phyloP scores from a whole-genome alignment of 2,329 filamentous ascomycete species.

The Magnaporthiopsis rhizophila region DNA sequence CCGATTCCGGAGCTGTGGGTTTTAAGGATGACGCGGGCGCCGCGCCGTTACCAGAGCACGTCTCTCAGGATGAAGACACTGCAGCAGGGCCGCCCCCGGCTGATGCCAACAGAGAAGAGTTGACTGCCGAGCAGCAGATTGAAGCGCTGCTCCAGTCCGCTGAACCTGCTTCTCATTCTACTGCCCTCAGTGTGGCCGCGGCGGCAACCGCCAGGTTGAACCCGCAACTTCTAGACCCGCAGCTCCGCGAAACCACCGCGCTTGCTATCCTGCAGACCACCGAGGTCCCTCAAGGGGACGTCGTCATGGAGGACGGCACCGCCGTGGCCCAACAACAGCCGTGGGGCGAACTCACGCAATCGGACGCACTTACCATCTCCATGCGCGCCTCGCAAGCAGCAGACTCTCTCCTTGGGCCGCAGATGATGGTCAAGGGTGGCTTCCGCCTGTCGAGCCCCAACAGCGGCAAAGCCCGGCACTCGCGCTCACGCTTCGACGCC shows the following conservation, averaged over 20 bases:
- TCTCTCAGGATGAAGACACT: neutral
- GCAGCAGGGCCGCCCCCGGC: neutral
- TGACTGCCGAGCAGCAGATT: slow-evolving; percentile 42
- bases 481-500: slow-evolving; percentile 49
- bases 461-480: slow-evolving; percentile 40
- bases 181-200: slow-evolving; percentile 47
- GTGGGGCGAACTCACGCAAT: slow-evolving; percentile 48
- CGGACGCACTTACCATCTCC: slow-evolving; percentile 3
- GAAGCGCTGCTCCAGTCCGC: slow-evolving; percentile 34
- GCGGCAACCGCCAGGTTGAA: slow-evolving; percentile 49
- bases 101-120: slow-evolving; percentile 17
- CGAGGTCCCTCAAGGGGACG: slow-evolving; percentile 8
- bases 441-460: slow-evolving; percentile 46
- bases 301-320: slow-evolving; percentile 6
- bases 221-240: slow-evolving; percentile 45
- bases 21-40: slow-evolving; percentile 1
- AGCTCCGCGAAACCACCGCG: slow-evolving; percentile 21
- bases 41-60: neutral
- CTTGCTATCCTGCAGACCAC: slow-evolving; percentile 10
- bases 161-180: slow-evolving; percentile 31
- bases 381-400: slow-evolving; percentile 3
- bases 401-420: neutral
- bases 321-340: slow-evolving; percentile 28
- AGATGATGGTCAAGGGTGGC: slow-evolving; percentile 32
- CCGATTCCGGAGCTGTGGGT: neutral